Conservation (phyloP, 176 grass and related monocot genomes). For the Bonia amplexicaulis region DNA sequence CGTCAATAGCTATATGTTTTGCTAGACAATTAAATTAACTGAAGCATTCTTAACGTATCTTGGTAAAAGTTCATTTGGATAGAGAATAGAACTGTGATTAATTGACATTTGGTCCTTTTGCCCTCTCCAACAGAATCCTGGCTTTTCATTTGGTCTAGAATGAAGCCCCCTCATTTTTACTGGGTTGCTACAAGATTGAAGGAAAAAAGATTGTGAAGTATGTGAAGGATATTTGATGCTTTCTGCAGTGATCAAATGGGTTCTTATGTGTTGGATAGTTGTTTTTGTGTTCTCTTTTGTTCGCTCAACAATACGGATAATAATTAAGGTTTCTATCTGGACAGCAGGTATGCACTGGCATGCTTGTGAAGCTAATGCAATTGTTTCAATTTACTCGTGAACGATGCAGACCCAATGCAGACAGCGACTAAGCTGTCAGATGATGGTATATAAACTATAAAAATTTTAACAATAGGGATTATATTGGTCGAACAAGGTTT, state of each 20-base stretch:
- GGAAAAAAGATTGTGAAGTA: constrained; percentile 47
- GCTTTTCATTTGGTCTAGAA: constrained; percentile 80
- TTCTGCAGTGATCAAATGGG: constrained; percentile 26
- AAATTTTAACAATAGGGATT: background rate
- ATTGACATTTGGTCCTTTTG: constrained; percentile 50
- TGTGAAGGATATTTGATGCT: constrained; percentile 35
- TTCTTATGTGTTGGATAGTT: constrained; percentile 22
- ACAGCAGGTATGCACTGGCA: constrained; percentile 18
- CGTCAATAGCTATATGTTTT: background rate
- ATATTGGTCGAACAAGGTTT: constrained; percentile 6
- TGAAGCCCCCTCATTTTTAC: constrained; percentile 41
- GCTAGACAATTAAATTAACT: background rate
- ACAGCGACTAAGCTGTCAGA: constrained; percentile 6
- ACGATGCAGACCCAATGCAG: background rate
- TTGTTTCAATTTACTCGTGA: constrained; percentile 18
- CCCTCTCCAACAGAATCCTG: constrained; percentile 69
- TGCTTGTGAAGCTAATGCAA: constrained; percentile 26
- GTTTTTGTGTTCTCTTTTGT: constrained; percentile 11
- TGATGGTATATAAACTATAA: background rate
- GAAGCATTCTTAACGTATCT: constrained; percentile 19
- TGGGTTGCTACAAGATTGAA: constrained; percentile 54
- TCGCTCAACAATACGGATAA: background rate
- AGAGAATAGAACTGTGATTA: constrained; percentile 15
- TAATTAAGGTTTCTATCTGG: background rate
- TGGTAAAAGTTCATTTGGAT: constrained; percentile 30